Conservation (phyloP, 441 rosid species). For the Euphorbia celastroides region DNA sequence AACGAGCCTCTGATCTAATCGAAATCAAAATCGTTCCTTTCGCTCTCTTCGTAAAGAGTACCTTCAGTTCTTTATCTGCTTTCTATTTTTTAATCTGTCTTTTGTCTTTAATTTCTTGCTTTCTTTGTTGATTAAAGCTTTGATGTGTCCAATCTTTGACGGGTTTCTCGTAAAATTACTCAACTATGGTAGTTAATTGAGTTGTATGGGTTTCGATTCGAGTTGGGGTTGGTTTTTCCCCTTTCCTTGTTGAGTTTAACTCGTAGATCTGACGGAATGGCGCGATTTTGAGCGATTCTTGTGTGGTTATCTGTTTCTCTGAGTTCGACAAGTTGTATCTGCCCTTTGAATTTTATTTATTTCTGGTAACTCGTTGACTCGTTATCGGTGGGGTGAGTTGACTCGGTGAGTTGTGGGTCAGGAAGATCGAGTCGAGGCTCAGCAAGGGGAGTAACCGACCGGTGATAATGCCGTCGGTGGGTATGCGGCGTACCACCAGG, state of each 20-base stretch:
- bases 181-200: not conserved
- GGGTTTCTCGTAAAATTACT: not conserved
- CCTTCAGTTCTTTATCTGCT: conserved; percentile 31
- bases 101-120: not conserved
- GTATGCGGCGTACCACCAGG: conserved; percentile 72
- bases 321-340: not conserved
- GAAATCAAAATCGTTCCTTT: not conserved
- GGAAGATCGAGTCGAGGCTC: conserved; percentile 24
- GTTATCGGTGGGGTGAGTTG: conserved; percentile 11
- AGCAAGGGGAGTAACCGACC: conserved; percentile 15
- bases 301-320: not conserved
- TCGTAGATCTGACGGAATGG: conserved; percentile 2
- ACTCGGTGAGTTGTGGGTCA: conserved; percentile 11
- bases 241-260: conserved; percentile 1
- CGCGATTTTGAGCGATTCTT: not conserved
- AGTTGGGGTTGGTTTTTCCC: not conserved
- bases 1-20: too few species aligned
- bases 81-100: not conserved
- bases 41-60: conserved; percentile 26
- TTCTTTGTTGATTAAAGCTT: not conserved
- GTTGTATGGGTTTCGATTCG: not conserved
- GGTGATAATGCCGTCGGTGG: conserved; percentile 79
- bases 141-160: not conserved
- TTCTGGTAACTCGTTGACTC: not conserved
- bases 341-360: too few species aligned